Evolutionary conservation across 148 eudicot genomes (phyloP), one percentile per base, ranked within the genome.

Genomic region (Bassia scoparia): DNA sequence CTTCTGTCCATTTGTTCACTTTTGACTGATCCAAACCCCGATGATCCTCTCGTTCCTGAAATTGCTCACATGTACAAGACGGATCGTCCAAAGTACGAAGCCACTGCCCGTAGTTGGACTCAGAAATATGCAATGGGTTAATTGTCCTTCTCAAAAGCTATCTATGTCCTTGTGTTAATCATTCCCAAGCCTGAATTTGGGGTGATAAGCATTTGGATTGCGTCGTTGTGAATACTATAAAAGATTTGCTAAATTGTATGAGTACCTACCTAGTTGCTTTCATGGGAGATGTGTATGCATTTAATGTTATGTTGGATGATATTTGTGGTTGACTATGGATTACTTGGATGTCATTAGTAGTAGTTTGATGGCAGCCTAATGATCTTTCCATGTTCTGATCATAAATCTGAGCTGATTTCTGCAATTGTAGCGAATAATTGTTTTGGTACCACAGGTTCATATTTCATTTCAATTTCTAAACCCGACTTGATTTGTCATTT

Each of bases 51-150:
- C n/a, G 83, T 78, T 41, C 86, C 86, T 7, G 86, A 83, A 64
- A 81, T 83, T n/a, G 86, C 86, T 14, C 86, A 83, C 35, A 83
- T 78, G 86, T 83, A 83, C 79, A 83, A 83, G 83, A 81, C 81
- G 7, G 86, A 83, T 66, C 60, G 75, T 53, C 50, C 79, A 61
- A 83, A 83, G 78, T 83, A 83, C 15, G 86, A 81, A 67, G 31
- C 81, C 17, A 71, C 82, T 58, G 84, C 86, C 30, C 83, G 83
- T 56, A 81, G 77, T 77, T 79, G 78, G 78, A 79, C 82, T 74
- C 82, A 79, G 43, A 79, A 79, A 46, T 69, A 79, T 15, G 82
- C 86, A 13, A 83, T 83, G 86, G 84, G 82, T n/a, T 83, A 61
- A 79, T 74, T 30, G 49, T 60, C 14, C 44, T 7, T 31, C 21